Evolutionary conservation across 352 stramenopile genomes (phyloP).

Genomic region (Phytophthora sp.): DNA sequence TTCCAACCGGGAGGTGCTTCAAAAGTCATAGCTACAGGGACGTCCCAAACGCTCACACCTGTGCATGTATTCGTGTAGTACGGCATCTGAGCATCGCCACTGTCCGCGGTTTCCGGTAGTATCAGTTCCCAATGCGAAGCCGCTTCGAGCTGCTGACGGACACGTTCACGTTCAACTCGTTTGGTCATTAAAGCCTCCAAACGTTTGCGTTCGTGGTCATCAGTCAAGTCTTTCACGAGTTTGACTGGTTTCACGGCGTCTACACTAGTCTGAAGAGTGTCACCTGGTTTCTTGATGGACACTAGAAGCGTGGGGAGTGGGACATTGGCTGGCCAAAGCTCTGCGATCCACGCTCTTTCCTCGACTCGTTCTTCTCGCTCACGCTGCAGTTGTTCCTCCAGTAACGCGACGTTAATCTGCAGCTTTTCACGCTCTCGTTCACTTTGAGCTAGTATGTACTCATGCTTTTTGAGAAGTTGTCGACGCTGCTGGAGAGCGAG

Average conservation of each 20-base stretch:
- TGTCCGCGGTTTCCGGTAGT: slow-evolving; percentile 28
- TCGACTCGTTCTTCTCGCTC: slow-evolving; percentile 58
- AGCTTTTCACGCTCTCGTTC: slow-evolving; percentile 11
- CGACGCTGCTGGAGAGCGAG: slow-evolving; percentile 8
- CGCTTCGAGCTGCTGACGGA: slow-evolving; percentile 48
- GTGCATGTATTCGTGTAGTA: slow-evolving; percentile 71
- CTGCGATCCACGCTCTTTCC: slow-evolving; percentile 68
- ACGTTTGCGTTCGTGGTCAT: slow-evolving; percentile 31
- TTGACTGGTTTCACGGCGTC: slow-evolving; percentile 3
- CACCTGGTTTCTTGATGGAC: slow-evolving; percentile 34
- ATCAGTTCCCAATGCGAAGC: slow-evolving; percentile 62
- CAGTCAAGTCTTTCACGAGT: slow-evolving; percentile 37
- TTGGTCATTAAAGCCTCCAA: slow-evolving; percentile 50
- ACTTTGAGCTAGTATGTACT: slow-evolving; percentile 4
- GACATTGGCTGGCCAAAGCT: slow-evolving; percentile 65
- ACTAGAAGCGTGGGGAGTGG: slow-evolving; percentile 67
- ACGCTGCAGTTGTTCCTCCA: slow-evolving; percentile 29
- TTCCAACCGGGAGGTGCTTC: slow-evolving; percentile 67
- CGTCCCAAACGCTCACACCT: slow-evolving; percentile 61
- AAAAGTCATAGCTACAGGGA: slow-evolving; percentile 61
- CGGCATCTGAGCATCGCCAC: slow-evolving; percentile 31
- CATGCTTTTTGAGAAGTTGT: slow-evolving; percentile 4
- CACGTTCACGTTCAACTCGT: slow-evolving; percentile 45
- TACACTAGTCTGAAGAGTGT: background rate
- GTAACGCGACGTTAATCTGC: slow-evolving; percentile 24